Percentiles rank a stretch among this genome's conserved stretches.
Evolutionary conservation across 495 filamentous ascomycete species (phyloP).

Genomic region (Aspergillus indologenus): DNA sequence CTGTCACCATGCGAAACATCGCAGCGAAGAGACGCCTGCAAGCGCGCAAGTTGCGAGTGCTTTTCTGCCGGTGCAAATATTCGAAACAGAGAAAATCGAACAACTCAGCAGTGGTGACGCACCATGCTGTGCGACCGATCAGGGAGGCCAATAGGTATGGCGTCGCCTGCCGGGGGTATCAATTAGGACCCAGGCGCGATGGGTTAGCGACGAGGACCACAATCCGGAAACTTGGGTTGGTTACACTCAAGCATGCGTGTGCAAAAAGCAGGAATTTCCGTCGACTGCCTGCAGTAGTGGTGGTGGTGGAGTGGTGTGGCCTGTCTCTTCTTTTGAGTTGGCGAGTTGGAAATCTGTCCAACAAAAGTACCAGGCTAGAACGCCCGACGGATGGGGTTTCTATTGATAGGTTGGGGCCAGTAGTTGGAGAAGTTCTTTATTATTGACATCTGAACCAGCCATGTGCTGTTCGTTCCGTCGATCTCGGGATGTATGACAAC

Average conservation of each 20-base stretch:
- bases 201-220: background rate
- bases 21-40: background rate
- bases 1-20: background rate
- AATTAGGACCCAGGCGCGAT: background rate
- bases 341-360: background rate
- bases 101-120: background rate
- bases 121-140: background rate
- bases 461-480: conserved; percentile 2
- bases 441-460: background rate
- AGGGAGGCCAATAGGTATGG: background rate
- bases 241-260: background rate
- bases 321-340: background rate
- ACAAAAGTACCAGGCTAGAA: background rate
- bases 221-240: background rate
- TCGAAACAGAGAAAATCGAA: background rate
- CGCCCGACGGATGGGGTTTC: background rate
- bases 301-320: no score
- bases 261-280: background rate
- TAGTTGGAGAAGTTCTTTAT: background rate
- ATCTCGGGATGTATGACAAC: background rate
- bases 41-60: background rate
- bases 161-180: background rate
- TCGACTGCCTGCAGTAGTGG: background rate
- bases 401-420: background rate
- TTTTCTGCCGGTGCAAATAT: background rate